A percentile compares a stretch with the other conserved stretches of the same genome.
Evolutionary conservation across 192 early-diverging fungal species (phyloP).

Genomic region (Pilaira anomala): DNA sequence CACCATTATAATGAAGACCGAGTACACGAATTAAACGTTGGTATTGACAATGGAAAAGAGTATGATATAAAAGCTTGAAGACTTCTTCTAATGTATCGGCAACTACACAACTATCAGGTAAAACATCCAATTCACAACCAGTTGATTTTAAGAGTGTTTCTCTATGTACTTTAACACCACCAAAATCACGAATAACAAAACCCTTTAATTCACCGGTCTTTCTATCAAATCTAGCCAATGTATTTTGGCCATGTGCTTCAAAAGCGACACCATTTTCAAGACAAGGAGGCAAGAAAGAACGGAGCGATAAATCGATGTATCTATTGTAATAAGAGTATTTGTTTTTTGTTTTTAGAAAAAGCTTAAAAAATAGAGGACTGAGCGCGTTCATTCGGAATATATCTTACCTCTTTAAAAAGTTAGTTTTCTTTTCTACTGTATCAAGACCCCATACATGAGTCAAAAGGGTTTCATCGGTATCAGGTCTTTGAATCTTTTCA

Average conservation of each 20-base stretch:
- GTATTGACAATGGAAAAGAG: constrained; percentile 55
- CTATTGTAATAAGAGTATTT: background rate
- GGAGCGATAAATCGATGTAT: constrained; percentile 47
- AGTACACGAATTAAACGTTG: constrained; percentile 60
- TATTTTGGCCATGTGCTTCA: constrained; percentile 66
- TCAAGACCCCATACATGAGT: constrained; percentile 46
- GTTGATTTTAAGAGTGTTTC: constrained; percentile 44
- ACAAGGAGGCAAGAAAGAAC: constrained; percentile 59
- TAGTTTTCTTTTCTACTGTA: constrained; percentile 37
- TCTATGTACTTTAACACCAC: constrained; percentile 60
- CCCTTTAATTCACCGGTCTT: constrained; percentile 48
- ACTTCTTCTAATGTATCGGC: constrained; percentile 40
- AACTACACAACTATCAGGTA: constrained; percentile 54
- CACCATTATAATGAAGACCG: constrained; percentile 54
- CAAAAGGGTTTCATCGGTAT: constrained; percentile 39
- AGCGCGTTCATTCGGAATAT: background rate
- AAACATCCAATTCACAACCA: constrained; percentile 47
- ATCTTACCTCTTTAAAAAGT: constrained; percentile 43
- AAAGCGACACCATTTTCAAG: constrained; percentile 63
- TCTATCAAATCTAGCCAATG: constrained; percentile 50
- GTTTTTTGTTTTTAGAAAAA: background rate
- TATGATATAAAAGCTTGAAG: constrained; percentile 60
- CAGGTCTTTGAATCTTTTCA: constrained; percentile 36
- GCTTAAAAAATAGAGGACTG: background rate
- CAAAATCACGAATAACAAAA: constrained; percentile 68